Base-by-base conservation (phyloP, 2,329 filamentous ascomycete species). In the Aspergillus sp. region DNA sequence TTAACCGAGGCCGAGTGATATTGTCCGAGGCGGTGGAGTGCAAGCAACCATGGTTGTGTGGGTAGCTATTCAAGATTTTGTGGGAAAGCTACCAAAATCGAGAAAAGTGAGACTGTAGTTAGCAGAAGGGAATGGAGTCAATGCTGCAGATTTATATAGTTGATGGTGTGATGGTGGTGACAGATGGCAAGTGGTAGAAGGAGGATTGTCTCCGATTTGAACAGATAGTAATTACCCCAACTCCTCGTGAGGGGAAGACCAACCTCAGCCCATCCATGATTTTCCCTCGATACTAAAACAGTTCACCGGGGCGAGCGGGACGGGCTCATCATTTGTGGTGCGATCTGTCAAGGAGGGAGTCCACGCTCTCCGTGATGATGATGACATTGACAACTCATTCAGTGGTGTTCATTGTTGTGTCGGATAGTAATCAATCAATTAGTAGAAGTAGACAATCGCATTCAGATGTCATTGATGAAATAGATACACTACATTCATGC, bases 201-300 rank as follows among this genome's bases (percentile, higher is more conserved):
- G 45, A 5, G 0, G 6, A 28, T 28, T 28, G 25, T 28, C 25
- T 28, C 25, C 25, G 25, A 28, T 28, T 28, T 28, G 25, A 28
- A 28, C 25, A 36, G 32, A 36, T 36, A 25, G 23, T 32, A 30
- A n/a, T 65, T 72, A 71, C 70, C 68, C 70, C 70, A 70, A 73
- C 57, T 69, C 53, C 58, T 64, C 53, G 69, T 72, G 70, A 73
- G 70, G 70, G 70, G 70, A 70, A 69, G 59, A 5, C 23, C 45
- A 41, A 25, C 64, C 64, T 64, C 60, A 66, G 60, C 56, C 59
- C 63, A 63, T 55, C 15, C 43, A 48, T 48, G 32, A 36, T 36
- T 36, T 36, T 36, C 32, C 36, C 54, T 51, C 47, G 60, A 56
- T 59, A 45, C 63, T 52, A 47, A 60, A 66, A 62, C 38, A 64